These are phyloP conservation scores for Boeremia exigua DNA, from an alignment of 2,329 filamentous ascomycete species.

Conservation along the genomic window DNA sequence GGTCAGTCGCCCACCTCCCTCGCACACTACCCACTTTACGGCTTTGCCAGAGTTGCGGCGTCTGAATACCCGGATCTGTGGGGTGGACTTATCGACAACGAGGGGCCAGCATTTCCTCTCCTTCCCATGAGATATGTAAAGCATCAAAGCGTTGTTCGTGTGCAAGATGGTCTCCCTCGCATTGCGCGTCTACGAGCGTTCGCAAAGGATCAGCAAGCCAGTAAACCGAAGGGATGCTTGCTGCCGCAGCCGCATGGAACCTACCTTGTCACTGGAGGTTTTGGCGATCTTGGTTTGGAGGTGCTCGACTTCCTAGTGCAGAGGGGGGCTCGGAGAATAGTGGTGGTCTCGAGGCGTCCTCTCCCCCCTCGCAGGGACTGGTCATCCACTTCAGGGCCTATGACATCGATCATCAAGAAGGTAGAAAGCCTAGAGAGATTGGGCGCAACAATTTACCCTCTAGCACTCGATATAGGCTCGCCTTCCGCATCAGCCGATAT, in stretches of 20 bases:
- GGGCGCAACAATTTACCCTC: conserved; percentile 42
- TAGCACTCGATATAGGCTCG: conserved; percentile 47
- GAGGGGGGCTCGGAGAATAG: conserved; percentile 51
- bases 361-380: conserved; percentile 47
- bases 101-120: conserved; percentile 18
- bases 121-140: conserved; percentile 17
- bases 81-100: conserved; percentile 50
- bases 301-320: conserved; percentile 47
- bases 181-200: conserved; percentile 41
- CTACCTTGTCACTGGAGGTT: conserved; percentile 53
- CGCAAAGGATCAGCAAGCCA: conserved; percentile 22
- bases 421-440: conserved; percentile 26
- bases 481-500: conserved; percentile 30
- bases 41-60: conserved; percentile 49
- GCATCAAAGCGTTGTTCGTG: conserved; percentile 47
- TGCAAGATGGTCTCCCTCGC: conserved; percentile 48
- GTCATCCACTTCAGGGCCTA: conserved; percentile 19
- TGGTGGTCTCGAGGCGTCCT: conserved; percentile 49
- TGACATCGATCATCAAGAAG: conserved; percentile 17
- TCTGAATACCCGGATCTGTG: conserved; percentile 50
- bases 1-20: conserved; percentile 39
- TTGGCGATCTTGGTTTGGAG: conserved; percentile 51
- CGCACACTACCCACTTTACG: conserved; percentile 46
- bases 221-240: conserved; percentile 7
- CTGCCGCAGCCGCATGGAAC: conserved; percentile 48